Evolutionary conservation across 805 yeast species (phyloP), one percentile per base, ranked within the genome.

Genomic region (Wickerhamomyces hampshirensis): DNA sequence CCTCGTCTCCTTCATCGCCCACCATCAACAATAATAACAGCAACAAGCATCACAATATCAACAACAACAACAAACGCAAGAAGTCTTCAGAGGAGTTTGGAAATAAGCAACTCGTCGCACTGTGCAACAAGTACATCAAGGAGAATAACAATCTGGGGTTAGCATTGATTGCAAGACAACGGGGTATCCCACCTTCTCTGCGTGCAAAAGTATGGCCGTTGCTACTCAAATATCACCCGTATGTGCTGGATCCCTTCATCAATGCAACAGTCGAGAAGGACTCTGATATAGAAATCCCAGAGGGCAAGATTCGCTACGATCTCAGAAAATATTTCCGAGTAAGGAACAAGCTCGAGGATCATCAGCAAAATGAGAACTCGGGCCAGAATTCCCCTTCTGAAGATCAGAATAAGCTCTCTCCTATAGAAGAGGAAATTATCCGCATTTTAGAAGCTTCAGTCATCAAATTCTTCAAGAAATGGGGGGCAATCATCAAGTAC

Each of bases 201-300:
- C 69, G 98, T 41, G 77, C 76, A 46, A 66, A 71, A 38, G 83
- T 85, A 6, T 89, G 97, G 97, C 96, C 96, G 1, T 61, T 85
- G 4, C 59, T 89, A 34, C 59, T 89, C 39, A 79, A 79, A 47
- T 77, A 77, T 50, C 97, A 89, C 57, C 96, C 97, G 1, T 84
- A 80, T 64, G 95, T 86, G 11, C 60, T 75, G 23, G 68, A 77
- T 33, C 96, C 96, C 0, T 82, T 75, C 47, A 69, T 86, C 3
- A 91, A 70, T 44, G 62, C 64, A 3, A 49, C 46, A 31, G 67
- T 57, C 5, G 63, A 59, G 13, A 64, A 59, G 6, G 66, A 60
- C 13, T 51, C 52, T 1, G 60, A 53, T 18, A 57, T 52, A 4
- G 53, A 50, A 2, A 53, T 55, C 5, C 52, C 51, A 11, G 51